These are phyloP conservation scores for Acaromyces ingoldii DNA, from an alignment of 1,284 basidiomycete genomes.

Conservation along the genomic window DNA sequence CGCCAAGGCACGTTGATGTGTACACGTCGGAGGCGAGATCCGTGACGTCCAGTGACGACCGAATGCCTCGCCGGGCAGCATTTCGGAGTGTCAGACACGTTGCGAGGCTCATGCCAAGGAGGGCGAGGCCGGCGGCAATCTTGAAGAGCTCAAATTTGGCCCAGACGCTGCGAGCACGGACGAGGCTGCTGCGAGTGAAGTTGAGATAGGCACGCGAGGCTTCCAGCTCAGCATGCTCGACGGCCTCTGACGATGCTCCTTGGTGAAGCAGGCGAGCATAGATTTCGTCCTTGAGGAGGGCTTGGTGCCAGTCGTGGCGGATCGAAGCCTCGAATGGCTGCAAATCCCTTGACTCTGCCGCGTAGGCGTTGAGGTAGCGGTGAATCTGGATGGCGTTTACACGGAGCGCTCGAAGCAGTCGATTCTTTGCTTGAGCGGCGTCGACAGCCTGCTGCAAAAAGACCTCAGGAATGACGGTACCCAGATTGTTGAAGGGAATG, in stretches of 20 bases:
- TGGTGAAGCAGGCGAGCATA: constrained; percentile 11
- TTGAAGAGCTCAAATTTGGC: constrained; percentile 80
- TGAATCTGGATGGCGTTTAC: constrained; percentile 74
- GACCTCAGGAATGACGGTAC: constrained; percentile 81
- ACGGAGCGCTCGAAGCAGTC: constrained; percentile 63
- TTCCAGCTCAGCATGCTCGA: constrained; percentile 11
- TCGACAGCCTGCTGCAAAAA: constrained; percentile 60
- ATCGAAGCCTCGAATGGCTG: constrained; percentile 43
- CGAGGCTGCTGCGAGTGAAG: constrained; percentile 66
- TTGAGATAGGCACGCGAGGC: constrained; percentile 42
- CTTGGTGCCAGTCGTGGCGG: constrained; percentile 22
- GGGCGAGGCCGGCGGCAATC: constrained; percentile 63
- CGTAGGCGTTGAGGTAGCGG: constrained; percentile 72
- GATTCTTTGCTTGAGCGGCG: constrained; percentile 22
- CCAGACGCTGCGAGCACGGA: constrained; percentile 78
- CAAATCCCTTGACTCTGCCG: constrained; percentile 63
- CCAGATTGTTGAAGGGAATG: constrained; percentile 92
- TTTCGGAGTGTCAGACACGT: background rate
- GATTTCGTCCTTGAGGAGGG: constrained; percentile 28
- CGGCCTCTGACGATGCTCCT: constrained; percentile 4
- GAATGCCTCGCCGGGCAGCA: too few relatives aligned
- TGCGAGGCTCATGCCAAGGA: constrained; percentile 45
- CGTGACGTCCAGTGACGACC: too few relatives aligned
- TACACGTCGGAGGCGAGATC: too few relatives aligned
- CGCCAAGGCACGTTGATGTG: too few relatives aligned